A percentile compares a stretch with the other conserved stretches of the same genome.
Evolutionary conservation across 768 basidiomycete genomes (phyloP).

Genomic region (Podaxis sp.): DNA sequence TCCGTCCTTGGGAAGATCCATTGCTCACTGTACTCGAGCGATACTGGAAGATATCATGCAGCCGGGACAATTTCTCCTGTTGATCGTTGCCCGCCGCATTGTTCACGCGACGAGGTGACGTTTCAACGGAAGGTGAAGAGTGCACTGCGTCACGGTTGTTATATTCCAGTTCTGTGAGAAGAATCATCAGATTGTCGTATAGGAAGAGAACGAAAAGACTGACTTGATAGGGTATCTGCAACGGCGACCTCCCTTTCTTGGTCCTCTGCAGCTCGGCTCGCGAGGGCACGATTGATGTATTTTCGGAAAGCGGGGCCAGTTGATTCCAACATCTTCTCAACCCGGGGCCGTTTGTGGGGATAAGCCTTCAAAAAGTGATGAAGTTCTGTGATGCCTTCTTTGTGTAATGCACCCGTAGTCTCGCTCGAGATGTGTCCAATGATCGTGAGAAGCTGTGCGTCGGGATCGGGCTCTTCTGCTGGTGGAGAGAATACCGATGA

Average conservation of each 20-base stretch:
- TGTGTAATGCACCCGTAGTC: constrained; percentile 84
- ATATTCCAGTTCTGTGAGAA: constrained; percentile 56
- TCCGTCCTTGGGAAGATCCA: constrained; percentile 36
- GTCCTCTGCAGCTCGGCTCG: constrained; percentile 84
- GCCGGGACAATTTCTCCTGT: constrained; percentile 65
- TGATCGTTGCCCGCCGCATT: constrained; percentile 27
- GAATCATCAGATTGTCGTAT: constrained; percentile 5
- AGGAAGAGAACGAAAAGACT: constrained; percentile 23
- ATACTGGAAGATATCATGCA: constrained; percentile 84
- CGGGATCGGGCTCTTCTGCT: constrained; percentile 83
- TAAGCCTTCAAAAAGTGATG: constrained; percentile 91
- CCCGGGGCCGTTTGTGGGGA: constrained; percentile 75
- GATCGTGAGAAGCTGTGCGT: constrained; percentile 75
- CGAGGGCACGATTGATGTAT: constrained; percentile 85
- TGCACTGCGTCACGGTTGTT: constrained; percentile 39
- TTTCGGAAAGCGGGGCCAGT: constrained; percentile 89
- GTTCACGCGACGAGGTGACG: constrained; percentile 19
- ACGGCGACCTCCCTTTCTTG: constrained; percentile 75
- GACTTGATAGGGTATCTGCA: constrained; percentile 80
- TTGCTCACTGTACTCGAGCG: constrained; percentile 58
- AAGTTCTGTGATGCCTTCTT: constrained; percentile 91
- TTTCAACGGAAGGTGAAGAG: constrained; percentile 23
- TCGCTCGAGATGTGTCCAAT: constrained; percentile 87
- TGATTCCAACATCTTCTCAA: constrained; percentile 85
- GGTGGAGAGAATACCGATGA: constrained; percentile 54